Conservation (phyloP, 306 rosid genomes). For the Quercus agrifolia region DNA sequence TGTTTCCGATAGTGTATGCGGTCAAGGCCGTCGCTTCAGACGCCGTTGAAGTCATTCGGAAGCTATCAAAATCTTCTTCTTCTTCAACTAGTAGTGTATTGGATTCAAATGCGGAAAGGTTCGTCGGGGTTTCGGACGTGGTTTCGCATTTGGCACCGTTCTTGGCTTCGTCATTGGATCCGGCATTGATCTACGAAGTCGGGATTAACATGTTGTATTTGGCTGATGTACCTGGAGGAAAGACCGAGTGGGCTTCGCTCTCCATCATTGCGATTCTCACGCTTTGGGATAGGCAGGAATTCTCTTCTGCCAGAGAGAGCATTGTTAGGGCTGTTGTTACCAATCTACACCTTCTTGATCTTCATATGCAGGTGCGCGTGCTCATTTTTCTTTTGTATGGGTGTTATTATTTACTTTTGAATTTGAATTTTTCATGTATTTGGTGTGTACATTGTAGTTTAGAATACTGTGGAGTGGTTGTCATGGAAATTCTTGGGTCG, state of each 20-base stretch:
- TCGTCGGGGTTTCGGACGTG: constrained; percentile 91
- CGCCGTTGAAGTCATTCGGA: constrained; percentile 70
- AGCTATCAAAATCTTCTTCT: constrained; percentile 68
- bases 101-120: constrained; percentile 76
- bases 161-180: constrained; percentile 87
- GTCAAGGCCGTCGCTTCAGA: constrained; percentile 95
- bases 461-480: not conserved
- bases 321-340: constrained; percentile 97
- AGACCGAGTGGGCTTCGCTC: constrained; percentile 97
- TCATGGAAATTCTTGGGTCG: not conserved
- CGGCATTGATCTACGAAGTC: constrained; percentile 89
- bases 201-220: constrained; percentile 92
- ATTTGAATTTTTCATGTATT: not conserved
- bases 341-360: constrained; percentile 93
- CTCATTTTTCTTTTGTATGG: not conserved
- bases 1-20: constrained; percentile 81
- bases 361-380: constrained; percentile 84
- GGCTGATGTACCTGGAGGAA: constrained; percentile 99
- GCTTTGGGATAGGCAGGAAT: constrained; percentile 95
- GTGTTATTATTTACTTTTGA: constrained; percentile 5
- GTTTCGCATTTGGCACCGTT: constrained; percentile 92
- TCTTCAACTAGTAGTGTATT: constrained; percentile 20
- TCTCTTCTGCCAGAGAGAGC: constrained; percentile 91
- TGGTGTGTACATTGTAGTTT: not conserved
- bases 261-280: constrained; percentile 91